Base-by-base conservation (phyloP, 1,284 basidiomycete genomes). In the Sanghuangporus sanghuang region DNA sequence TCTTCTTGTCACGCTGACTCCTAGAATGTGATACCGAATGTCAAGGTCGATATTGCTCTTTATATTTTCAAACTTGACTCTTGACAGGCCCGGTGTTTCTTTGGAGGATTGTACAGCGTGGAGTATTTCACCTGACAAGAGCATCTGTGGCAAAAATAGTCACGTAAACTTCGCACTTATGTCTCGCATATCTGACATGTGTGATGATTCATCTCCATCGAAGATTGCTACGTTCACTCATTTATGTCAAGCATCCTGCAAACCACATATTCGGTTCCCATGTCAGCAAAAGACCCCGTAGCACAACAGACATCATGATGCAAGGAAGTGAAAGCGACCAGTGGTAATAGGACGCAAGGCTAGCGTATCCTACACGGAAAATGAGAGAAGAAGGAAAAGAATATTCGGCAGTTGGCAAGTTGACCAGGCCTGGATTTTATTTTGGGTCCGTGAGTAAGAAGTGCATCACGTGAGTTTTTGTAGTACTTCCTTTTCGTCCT, bases 1-100 rank as follows among this genome's bases (percentile, higher is more conserved):
- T 38, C 52, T 76, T 14, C 71, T 70, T 61, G 68, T 75, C 36
- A 32, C 35, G 46, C 16, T 64, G 59, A 58, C 59, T 2, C 54
- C 55, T 16, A 53, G 64, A n/a, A 21, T 52, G 21, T 64, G n/a
- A 53, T 18, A 32, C 27, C 27, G 27, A 32, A 32, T 32, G 27
- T 32, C 27, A 3, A 32, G 27, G 27, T 32, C 27, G 27, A 4
- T 32, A 3, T 5, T 32, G 27, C 4, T 3, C 27, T 32, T 32
- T 32, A 32, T 32, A 32, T 4, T 32, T 32, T 5, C 0, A 32
- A 3, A 32, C 2, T 32, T 3, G 27, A 3, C 27, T 32, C 27
- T 32, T 32, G 5, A 32, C 27, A 3, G 2, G 2, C 27, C 5
- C 27, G 4, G 27, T 0, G 5, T 32, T 32, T 32, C 27, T 32